Base-by-base conservation (phyloP, 2,329 filamentous ascomycete species). In the Pezicula carpinea region DNA sequence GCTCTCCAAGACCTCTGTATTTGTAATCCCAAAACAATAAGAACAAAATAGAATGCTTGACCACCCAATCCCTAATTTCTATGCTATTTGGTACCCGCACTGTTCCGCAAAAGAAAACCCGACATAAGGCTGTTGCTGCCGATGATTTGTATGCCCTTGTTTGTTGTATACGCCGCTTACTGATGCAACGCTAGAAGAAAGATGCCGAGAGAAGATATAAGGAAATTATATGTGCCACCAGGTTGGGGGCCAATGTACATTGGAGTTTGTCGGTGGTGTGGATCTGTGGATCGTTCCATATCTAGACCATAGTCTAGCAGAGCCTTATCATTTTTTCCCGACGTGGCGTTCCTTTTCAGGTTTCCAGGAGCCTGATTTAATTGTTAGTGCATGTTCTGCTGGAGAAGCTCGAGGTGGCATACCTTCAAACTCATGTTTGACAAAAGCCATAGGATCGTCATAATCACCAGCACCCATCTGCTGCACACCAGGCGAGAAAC, bases 401-500 rank as follows among this genome's bases (percentile, higher is more conserved):
- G 7, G 23, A 10, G 23, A 10, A 6, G 23, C 6, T n/a, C n/a
- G 11, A 38, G 8, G 17, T 44, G 43, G 66, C 77, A 56, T 72
- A 95, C 92, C 93, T 74, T 95, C 89, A 66, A 99, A 99, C 46
- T 90, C 84, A 70, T 99, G 93, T 70, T 93, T 91, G 51, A 99
- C 93, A 73, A 95, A 97, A 2, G 93, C 93, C 89, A 96, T 92
- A 1, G 90, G 89, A 64, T 97, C 86, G 57, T 96, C 89, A 35
- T 83, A 77, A 53, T 95, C 90, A 60, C 85, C 84, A 39, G 93
- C 87, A 11, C 87, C 88, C 90, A 96, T 97, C 65, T 96, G 90
- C 58, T 83, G 80, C 38, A 97, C 89, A 21, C 93, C 93, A 0
- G 93, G 93, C 60, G 90, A 96, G 73, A 99, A 99, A 67, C 90